Percentiles rank a stretch among this genome's conserved stretches.
phyloP scores from a whole-genome alignment of 805 yeast species.

The Schwanniomyces occidentalis region DNA sequence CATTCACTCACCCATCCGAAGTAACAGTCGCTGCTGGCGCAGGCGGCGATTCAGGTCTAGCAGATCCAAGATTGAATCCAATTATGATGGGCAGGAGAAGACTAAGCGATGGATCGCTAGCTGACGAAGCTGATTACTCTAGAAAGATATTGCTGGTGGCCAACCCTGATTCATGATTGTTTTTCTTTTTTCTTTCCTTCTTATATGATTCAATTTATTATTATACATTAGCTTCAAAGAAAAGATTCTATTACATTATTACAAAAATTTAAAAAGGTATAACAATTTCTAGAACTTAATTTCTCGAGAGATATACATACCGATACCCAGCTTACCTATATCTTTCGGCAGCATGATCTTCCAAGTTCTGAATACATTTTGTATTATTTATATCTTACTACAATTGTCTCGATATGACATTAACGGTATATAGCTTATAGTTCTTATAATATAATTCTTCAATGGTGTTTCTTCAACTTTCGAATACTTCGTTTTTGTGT shows the following conservation, averaged over 20 bases:
- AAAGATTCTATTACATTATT: too few species aligned
- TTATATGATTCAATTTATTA: too few species aligned
- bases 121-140: slow-evolving; percentile 81
- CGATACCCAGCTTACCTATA: too few species aligned
- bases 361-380: too few species aligned
- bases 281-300: too few species aligned
- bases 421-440: slow-evolving; percentile 4
- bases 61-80: slow-evolving; percentile 70
- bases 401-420: slow-evolving; percentile 1
- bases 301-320: too few species aligned
- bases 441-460: slow-evolving; percentile 2
- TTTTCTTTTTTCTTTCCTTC: too few species aligned
- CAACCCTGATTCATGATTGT: slow-evolving; percentile 61
- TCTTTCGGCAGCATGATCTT: too few species aligned
- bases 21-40: slow-evolving; percentile 27
- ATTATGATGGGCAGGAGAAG: slow-evolving; percentile 81
- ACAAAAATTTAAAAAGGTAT: too few species aligned
- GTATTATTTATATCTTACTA: too few species aligned
- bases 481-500: slow-evolving; percentile 3
- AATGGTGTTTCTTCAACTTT: not conserved
- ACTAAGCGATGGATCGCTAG: slow-evolving; percentile 80
- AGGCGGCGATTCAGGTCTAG: slow-evolving; percentile 19
- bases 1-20: slow-evolving; percentile 63
- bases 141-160: slow-evolving; percentile 75
- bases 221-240: too few species aligned